Evolutionary conservation across 306 rosid species (phyloP).

Genomic region (Malus sieversii): DNA sequence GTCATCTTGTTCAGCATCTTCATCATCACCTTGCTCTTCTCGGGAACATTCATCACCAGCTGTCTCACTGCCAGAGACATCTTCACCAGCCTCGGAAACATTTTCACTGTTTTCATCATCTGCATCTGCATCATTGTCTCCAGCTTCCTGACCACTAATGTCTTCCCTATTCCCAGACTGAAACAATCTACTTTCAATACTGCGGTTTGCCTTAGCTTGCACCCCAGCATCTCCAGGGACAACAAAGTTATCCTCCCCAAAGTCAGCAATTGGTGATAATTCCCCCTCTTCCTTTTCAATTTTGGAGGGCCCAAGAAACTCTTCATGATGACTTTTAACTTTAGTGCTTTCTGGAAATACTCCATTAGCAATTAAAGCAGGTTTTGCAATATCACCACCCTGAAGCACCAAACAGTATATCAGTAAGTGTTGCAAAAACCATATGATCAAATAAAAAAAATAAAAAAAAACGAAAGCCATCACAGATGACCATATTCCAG

Average conservation of each 20-base stretch:
- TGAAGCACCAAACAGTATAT: slow-evolving; percentile 33
- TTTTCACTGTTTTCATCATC: slow-evolving; percentile 91
- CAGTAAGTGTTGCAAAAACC: neutral
- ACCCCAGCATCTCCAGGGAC: slow-evolving; percentile 44
- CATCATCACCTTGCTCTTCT: slow-evolving; percentile 77
- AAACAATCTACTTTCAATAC: slow-evolving; percentile 42
- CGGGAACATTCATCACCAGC: slow-evolving; percentile 84
- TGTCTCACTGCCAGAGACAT: slow-evolving; percentile 87
- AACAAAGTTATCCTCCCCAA: slow-evolving; percentile 78
- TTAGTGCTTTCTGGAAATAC: slow-evolving; percentile 38
- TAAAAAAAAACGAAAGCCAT: neutral
- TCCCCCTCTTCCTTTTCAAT: slow-evolving; percentile 97
- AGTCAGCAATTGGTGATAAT: slow-evolving; percentile 78
- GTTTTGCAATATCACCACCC: slow-evolving; percentile 41
- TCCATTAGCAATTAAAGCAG: slow-evolving; percentile 43
- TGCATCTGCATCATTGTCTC: slow-evolving; percentile 82
- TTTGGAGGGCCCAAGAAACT: slow-evolving; percentile 51
- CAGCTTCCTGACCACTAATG: slow-evolving; percentile 40
- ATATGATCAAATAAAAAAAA: neutral
- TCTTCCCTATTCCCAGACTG: slow-evolving; percentile 49
- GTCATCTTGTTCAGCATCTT: slow-evolving; percentile 67
- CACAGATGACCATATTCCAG: neutral
- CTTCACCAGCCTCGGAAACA: slow-evolving; percentile 88
- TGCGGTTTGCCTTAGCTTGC: slow-evolving; percentile 43
- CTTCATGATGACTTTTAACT: slow-evolving; percentile 44